Base-by-base conservation (phyloP, 352 stramenopile species). In the Aphanomyces stellatus region DNA sequence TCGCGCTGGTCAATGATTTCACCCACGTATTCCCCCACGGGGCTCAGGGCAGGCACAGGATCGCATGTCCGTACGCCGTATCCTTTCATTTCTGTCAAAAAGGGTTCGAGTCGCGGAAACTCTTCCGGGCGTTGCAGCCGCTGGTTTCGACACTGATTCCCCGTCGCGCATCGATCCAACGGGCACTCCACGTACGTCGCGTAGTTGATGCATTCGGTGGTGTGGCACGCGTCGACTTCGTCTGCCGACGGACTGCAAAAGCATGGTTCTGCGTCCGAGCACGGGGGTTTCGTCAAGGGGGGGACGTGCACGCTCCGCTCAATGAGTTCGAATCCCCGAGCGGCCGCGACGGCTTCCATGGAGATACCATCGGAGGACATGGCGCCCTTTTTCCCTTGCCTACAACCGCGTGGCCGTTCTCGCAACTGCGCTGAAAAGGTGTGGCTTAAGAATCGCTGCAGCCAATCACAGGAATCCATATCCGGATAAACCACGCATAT, bases 1-100 rank as follows among this genome's bases (percentile, higher is more conserved):
- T 96, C 88, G 43, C 92, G 88, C 60, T 96, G 79, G 71, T 91
- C 85, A 62, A 96, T 96, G 55, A 97, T 88, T 72, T 97, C 90
- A 27, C 90, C 90, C 24, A 97, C 85, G 72, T 97, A 97, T 60
- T 97, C 90, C 34, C 90, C 88, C 24, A 97, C 79, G 51, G 96
- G 81, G 11, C 65, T 78, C 0, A 80, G 75, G 30, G 82, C 77
- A 6, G 67, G n/a, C 42, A 97, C 91, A 8, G 74, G 64, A 37
- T 90, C 66, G 0, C 68, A 69, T 3, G 87, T 85, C 5, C 84
- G 78, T 25, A 97, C 85, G 28, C 89, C 89, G 73, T 85, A 96
- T 19, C 89, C 89, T 66, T 97, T 97, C 30, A 84, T 61, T 53
- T 87, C 70, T 0, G 86, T 95, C 72, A 80, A 83, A 69, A 95